Conservation (phyloP, 495 filamentous ascomycete species). For the Penicillium herquei region DNA sequence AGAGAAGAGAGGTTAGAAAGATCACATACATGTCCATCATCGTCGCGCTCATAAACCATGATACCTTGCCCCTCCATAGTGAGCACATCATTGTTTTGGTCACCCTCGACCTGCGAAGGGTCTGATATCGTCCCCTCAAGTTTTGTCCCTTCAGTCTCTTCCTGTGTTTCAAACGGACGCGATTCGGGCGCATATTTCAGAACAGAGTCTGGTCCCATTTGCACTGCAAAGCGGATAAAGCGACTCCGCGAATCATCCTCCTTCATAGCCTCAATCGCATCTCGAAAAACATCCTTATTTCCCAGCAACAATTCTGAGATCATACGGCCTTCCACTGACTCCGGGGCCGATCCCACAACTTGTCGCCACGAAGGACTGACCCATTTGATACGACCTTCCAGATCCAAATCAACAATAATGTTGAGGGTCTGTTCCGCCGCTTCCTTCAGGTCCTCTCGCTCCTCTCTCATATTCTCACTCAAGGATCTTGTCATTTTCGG, state of each 20-base stretch:
- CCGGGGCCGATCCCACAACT: constrained; percentile 76
- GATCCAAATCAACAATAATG: constrained; percentile 87
- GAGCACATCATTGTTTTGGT: constrained; percentile 54
- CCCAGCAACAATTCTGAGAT: constrained; percentile 81
- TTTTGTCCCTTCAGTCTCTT: constrained; percentile 10
- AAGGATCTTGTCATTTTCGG: constrained; percentile 57
- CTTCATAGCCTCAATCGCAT: constrained; percentile 83
- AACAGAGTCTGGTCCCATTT: constrained; percentile 68
- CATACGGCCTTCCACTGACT: constrained; percentile 69
- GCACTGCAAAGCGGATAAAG: constrained; percentile 81
- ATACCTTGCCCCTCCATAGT: constrained; percentile 95
- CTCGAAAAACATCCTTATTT: constrained; percentile 72
- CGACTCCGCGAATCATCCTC: constrained; percentile 90
- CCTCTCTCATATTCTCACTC: constrained; percentile 69
- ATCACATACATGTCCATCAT: constrained; percentile 80
- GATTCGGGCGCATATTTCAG: constrained; percentile 57
- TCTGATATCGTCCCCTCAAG: constrained; percentile 32
- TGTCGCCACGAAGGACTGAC: constrained; percentile 97
- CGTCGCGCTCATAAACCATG: constrained; percentile 89
- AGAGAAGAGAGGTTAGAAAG: background rate
- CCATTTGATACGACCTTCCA: constrained; percentile 88
- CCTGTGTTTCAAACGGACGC: constrained; percentile 17
- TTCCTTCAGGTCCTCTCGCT: constrained; percentile 88
- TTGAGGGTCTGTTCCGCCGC: constrained; percentile 95
- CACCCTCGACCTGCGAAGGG: constrained; percentile 38